Percentiles rank a stretch among this genome's conserved stretches.
Conservation (phyloP, 129 eudicot species). For the Lactuca saligna region DNA sequence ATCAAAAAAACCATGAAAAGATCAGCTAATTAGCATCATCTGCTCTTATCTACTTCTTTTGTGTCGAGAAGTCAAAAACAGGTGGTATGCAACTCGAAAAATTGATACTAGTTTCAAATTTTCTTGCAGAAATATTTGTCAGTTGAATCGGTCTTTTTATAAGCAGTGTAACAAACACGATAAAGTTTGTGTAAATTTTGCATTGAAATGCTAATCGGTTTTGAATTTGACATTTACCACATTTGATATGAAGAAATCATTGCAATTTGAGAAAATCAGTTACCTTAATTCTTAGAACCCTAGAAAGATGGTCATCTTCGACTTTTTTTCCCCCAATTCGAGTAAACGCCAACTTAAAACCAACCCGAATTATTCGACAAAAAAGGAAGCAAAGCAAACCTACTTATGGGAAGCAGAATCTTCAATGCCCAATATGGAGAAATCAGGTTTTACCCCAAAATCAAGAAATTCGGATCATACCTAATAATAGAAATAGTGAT, state of each 20-base stretch:
- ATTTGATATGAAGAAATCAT: neutral
- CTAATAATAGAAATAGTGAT: neutral
- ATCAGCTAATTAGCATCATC: neutral
- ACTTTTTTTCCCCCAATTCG: conserved; percentile 26
- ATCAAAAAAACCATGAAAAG: conserved; percentile 4
- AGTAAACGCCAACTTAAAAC: conserved; percentile 17
- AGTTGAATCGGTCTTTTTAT: neutral
- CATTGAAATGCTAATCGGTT: neutral
- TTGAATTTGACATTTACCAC: conserved; percentile 1
- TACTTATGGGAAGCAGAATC: conserved; percentile 15
- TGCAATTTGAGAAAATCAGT: conserved; percentile 5
- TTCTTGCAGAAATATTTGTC: neutral
- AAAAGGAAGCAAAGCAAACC: conserved; percentile 15
- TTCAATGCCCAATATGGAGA: conserved; percentile 16
- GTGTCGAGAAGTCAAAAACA: neutral
- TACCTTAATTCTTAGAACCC: conserved; percentile 11
- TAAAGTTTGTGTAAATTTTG: neutral
- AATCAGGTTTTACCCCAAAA: neutral
- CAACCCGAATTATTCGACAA: conserved; percentile 5
- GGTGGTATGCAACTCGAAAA: conserved; percentile 2
- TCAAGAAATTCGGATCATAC: conserved; percentile 8
- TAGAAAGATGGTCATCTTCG: neutral
- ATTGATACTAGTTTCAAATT: neutral
- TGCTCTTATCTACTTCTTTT: neutral
- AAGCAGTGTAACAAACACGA: neutral